Base-by-base conservation (phyloP, 75 land plant genomes). In the Isoetes taiwanensis region DNA sequence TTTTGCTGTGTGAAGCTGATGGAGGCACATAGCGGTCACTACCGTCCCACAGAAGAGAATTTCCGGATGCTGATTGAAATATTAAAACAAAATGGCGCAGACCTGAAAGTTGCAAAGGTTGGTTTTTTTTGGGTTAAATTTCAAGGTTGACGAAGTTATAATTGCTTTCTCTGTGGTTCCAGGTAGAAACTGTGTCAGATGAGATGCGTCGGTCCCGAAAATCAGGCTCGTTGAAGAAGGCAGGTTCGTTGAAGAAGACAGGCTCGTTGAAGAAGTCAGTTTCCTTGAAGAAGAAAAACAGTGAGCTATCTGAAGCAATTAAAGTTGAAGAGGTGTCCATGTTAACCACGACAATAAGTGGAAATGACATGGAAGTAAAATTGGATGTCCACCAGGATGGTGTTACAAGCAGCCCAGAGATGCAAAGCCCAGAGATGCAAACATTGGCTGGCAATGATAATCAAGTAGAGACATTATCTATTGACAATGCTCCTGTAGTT, bases 1-100 rank as follows among this genome's bases (percentile, higher is more conserved):
- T 9, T 23, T 67, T 12, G 59, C 14, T 34, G 23, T 46, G 2
- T 32, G 32, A 41, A 79, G 82, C 34, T 69, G 50, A 63, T 79
- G 30, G 80, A 74, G 56, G 76, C 96, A 2, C 80, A 84, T 50
- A 89, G 96, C 64, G 96, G 96, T 32, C 96, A 89, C 42, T 89
- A 89, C 34, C 69, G 62, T 28, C 96, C 96, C 43, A 72, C 73
- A 5, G 74, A 76, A 26, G 85, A 81, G 54, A 64, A 76, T 25
- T 78, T 84, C 34, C 61, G 75, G 4, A 43, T 28, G 32, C 70
- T 84, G 30, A 20, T 81, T 25, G 43, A 53, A 3, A 58, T 65
- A 31, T 72, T 89, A 8, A 46, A 48, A 21, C 74, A 79, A 32
- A 79, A 68, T 52, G 89, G 89, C 9, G 79, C 82, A 40, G 73